phyloP scores from a whole-genome alignment of 2,329 filamentous ascomycete genomes.

The Bretziella fagacearum region DNA sequence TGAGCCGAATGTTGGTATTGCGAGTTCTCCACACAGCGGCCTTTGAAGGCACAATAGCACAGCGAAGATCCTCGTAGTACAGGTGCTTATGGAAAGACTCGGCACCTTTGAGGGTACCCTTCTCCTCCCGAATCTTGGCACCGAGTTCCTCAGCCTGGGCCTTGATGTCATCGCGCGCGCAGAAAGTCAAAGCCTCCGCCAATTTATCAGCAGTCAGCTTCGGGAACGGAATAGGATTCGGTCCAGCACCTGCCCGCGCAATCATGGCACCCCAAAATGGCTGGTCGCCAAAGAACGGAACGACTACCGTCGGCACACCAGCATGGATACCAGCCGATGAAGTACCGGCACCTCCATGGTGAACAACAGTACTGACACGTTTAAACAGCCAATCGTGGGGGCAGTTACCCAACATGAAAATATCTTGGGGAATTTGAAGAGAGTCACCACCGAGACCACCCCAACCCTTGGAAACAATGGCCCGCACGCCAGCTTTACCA shows the following conservation, averaged over 20 bases:
- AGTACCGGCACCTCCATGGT: constrained; percentile 77
- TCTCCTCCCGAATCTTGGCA: constrained; percentile 47
- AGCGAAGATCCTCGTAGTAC: constrained; percentile 48
- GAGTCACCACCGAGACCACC: constrained; percentile 63
- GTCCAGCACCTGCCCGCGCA: constrained; percentile 53
- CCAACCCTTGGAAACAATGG: constrained; percentile 77
- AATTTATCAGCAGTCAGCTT: constrained; percentile 49
- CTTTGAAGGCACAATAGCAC: constrained; percentile 48
- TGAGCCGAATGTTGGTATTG: constrained; percentile 45
- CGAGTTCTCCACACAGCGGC: constrained; percentile 60
- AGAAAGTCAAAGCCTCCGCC: constrained; percentile 44
- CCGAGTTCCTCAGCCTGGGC: constrained; percentile 42
- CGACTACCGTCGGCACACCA: constrained; percentile 63
- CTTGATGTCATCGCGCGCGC: constrained; percentile 41
- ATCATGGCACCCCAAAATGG: constrained; percentile 73
- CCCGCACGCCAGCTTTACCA: constrained; percentile 48
- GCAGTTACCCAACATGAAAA: constrained; percentile 71
- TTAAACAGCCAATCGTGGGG: constrained; percentile 85
- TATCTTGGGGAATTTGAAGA: constrained; percentile 50
- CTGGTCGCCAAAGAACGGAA: constrained; percentile 79
- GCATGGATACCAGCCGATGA: constrained; percentile 72
- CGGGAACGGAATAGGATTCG: constrained; percentile 51
- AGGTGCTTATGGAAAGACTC: constrained; percentile 57
- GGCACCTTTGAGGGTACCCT: constrained; percentile 44
- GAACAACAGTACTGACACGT: constrained; percentile 63